Percentiles rank a stretch among this genome's conserved stretches.
Evolutionary conservation across 306 rosid genomes (phyloP).

Genomic region (Alnus glutinosa): DNA sequence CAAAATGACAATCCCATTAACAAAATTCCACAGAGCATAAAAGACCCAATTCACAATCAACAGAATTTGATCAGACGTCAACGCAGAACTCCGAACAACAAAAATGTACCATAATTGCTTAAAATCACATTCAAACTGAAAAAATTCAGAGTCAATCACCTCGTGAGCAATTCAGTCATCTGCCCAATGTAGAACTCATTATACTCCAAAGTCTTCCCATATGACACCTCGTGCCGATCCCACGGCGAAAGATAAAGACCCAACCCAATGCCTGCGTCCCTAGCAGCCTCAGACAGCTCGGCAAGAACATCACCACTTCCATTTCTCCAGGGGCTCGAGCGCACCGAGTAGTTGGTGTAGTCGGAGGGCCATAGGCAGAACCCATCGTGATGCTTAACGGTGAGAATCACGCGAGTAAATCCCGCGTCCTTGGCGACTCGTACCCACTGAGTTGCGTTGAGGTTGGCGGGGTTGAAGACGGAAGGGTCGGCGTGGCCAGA

Average conservation of each 20-base stretch:
- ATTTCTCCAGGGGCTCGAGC: slow-evolving; percentile 60
- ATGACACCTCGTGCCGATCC: slow-evolving; percentile 78
- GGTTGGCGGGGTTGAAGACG: slow-evolving; percentile 58
- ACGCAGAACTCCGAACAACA: background rate
- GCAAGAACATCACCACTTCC: slow-evolving; percentile 78
- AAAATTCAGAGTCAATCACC: slow-evolving; percentile 40
- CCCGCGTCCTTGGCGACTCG: slow-evolving; percentile 68
- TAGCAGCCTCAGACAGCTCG: slow-evolving; percentile 70
- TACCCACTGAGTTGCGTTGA: slow-evolving; percentile 83
- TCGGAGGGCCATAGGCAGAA: slow-evolving; percentile 92
- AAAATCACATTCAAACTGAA: background rate
- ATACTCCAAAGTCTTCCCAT: slow-evolving; percentile 63
- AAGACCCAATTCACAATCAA: background rate
- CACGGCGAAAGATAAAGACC: slow-evolving; percentile 95
- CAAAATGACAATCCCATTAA: background rate
- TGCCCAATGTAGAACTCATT: slow-evolving; percentile 77
- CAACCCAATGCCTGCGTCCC: slow-evolving; percentile 56
- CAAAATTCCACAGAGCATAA: background rate
- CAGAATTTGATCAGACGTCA: background rate
- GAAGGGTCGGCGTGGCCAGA: slow-evolving; percentile 57
- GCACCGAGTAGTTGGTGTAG: slow-evolving; percentile 72
- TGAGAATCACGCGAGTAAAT: slow-evolving; percentile 61
- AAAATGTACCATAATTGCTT: background rate
- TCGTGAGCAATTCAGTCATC: slow-evolving; percentile 86
- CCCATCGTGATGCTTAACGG: slow-evolving; percentile 91